These are phyloP conservation scores for Auricularia cornea DNA, from an alignment of 768 basidiomycete species.

Conservation along the genomic window DNA sequence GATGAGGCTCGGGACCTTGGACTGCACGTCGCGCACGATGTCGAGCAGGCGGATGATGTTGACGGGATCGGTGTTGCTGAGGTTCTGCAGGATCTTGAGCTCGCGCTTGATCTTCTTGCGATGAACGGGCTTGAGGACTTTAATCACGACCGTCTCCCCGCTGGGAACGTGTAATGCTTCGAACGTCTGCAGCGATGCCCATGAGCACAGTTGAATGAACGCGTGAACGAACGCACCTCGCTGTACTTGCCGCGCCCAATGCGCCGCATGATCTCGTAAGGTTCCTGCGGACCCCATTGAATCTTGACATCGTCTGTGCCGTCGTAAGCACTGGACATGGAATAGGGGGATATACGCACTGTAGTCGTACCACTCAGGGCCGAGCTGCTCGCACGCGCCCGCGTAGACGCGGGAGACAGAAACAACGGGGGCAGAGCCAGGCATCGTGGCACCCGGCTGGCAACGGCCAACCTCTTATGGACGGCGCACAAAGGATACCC, in stretches of 20 bases:
- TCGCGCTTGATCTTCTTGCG: constrained; percentile 67
- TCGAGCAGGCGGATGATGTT: constrained; percentile 60
- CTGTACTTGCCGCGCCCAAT: constrained; percentile 61
- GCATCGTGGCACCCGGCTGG: too few species aligned
- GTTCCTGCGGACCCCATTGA: constrained; percentile 58
- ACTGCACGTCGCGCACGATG: constrained; percentile 57
- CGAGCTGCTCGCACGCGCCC: constrained; percentile 49
- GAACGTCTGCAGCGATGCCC: constrained; percentile 39
- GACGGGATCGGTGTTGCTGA: constrained; percentile 24
- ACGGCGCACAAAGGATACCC: too few species aligned
- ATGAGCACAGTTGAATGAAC: too few species aligned
- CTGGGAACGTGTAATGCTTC: constrained; percentile 50
- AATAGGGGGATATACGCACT: constrained; percentile 28
- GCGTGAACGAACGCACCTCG: constrained; percentile 33
- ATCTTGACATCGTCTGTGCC: constrained; percentile 31
- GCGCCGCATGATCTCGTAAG: constrained; percentile 56
- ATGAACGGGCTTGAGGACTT: constrained; percentile 66
- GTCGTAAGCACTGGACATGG: neutral
- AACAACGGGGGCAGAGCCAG: neutral
- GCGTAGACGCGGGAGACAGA: constrained; percentile 45
- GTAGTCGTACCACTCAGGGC: constrained; percentile 56
- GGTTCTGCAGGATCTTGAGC: constrained; percentile 63
- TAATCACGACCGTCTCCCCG: constrained; percentile 51
- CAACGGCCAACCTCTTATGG: too few species aligned
- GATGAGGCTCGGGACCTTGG: constrained; percentile 54